Conservation (phyloP, 176 grass and related monocot genomes). For the maize (Zea mays) region Zm-B73-REFERENCE-NAM-5.0 NC_050098.1:223092001-223092500, state of each 20-base stretch:
- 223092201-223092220: constrained; percentile 4
- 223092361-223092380: constrained; percentile 10
- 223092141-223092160: background rate
- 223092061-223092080: constrained; percentile 96
- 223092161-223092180: background rate
- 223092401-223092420: constrained; percentile 22
- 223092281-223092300: constrained; percentile 4
- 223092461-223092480: background rate
- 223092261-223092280: background rate
- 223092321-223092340: constrained; percentile 16
- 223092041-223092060: constrained; percentile 89
- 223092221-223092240: background rate
- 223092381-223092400: background rate
- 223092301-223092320: background rate
- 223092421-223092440: background rate
- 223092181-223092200: constrained; percentile 2
- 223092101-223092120: constrained; percentile 14
- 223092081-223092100: background rate
- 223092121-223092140: background rate
- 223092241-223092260: background rate
- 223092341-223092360: background rate
- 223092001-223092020: constrained; percentile 90
- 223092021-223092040: constrained; percentile 95
- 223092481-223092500: background rate
- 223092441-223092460: background rate